Conservation (phyloP, 768 basidiomycete species). For the Porpolomopsis calyptriformis region DNA sequence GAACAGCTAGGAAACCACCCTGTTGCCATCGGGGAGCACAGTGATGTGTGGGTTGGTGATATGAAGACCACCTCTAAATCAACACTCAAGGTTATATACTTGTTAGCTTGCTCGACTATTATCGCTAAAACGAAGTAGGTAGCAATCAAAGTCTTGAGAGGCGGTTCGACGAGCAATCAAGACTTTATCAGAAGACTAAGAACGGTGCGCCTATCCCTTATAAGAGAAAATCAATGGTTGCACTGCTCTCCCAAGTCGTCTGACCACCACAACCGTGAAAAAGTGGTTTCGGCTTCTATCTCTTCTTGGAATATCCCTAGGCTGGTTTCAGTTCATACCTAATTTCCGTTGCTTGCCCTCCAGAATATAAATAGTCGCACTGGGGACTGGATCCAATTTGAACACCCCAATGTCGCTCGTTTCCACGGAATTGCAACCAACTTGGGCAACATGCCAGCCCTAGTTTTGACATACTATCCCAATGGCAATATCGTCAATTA, state of each 20-base stretch:
- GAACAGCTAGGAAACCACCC: conserved; percentile 7
- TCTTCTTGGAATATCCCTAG: background rate
- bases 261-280: no score
- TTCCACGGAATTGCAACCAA: conserved; percentile 14
- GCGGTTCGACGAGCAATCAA: conserved; percentile 11
- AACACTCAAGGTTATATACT: background rate
- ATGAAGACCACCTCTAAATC: background rate
- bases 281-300: no score
- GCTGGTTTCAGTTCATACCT: background rate
- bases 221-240: background rate
- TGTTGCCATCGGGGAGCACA: conserved; percentile 14
- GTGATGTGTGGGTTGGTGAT: conserved; percentile 14
- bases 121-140: conserved; percentile 6
- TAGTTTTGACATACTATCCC: conserved; percentile 16
- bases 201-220: conserved; percentile 3
- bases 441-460: conserved; percentile 15
- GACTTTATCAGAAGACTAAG: conserved; percentile 7
- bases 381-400: conserved; percentile 11
- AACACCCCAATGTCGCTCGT: conserved; percentile 15
- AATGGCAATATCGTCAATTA: conserved; percentile 18
- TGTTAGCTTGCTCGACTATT: background rate
- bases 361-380: background rate
- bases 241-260: no score
- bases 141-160: conserved; percentile 14
- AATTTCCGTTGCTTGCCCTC: background rate